Evolutionary conservation across 371 early-diverging fungal species (phyloP), one percentile per base, ranked within the genome.

Genomic region (Circinella umbellata): DNA sequence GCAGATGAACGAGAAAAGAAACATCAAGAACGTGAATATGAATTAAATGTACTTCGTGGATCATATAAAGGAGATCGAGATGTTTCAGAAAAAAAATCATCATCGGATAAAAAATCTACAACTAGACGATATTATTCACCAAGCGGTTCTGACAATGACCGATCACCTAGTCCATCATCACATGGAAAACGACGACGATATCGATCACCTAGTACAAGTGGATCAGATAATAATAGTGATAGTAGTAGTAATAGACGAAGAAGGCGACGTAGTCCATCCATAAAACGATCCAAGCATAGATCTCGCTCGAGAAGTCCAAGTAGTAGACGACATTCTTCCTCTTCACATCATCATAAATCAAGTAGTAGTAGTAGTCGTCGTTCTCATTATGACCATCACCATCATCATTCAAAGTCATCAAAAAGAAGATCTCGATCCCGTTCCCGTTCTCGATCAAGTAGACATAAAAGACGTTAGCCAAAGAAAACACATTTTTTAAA

Each of bases 11-110:
- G 53, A 9, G 77, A 76, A 10, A 73, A 67, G 61, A 27, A 68
- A 42, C 42, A 73, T 47, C 78, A 77, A 27, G 80, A 78, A 61
- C 72, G 66, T 1, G 83, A 80, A 63, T 74, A 63, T 10, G 76
- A 82, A 37, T 63, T 71, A 11, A 48, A 63, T n/a, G 9, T n/a
- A 6, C 14, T 60, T 14, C 61, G 51, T 20, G 42, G 61, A 18
- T 47, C 62, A 1, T 63, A 48, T 36, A 70, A 73, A 66, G 65
- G 75, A 39, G 39, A 55, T 9, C 36, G 61, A 37, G 47, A 66
- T 62, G 35, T 20, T 15, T 6, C 15, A 64, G 39, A 27, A 14
- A n/a, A 63, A 63, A 9, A 47, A 48, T 57, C 70, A 15, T 49
- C 66, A 18, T n/a, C 66, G 4, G 4, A 17, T 13, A 27, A 46